Conservation (phyloP, 108 stramenopile genomes). For the Nannochloropsis granulata region DNA sequence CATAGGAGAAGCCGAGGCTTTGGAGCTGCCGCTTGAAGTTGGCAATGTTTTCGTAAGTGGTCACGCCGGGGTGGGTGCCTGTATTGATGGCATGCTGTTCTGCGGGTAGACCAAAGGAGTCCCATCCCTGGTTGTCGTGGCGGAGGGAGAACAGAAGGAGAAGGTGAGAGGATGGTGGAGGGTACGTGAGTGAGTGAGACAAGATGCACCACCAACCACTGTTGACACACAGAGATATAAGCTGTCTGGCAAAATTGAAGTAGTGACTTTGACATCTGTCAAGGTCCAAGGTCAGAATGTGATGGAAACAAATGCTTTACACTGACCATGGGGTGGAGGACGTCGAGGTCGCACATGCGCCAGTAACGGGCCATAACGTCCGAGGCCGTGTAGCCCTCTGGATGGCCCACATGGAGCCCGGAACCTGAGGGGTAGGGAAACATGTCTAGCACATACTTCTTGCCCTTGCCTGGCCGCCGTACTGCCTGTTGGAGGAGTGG, state of each 20-base stretch:
- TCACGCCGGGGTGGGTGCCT: conserved; percentile 81
- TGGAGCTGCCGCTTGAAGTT: conserved; percentile 86
- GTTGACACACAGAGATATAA: background rate
- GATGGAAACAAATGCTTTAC: no score
- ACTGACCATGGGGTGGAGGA: conserved; percentile 77
- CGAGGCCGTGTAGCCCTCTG: conserved; percentile 83
- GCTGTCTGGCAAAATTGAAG: background rate
- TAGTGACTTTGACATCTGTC: background rate
- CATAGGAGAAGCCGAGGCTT: conserved; percentile 87
- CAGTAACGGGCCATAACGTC: conserved; percentile 95
- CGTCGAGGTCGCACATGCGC: conserved; percentile 86
- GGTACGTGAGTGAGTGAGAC: background rate
- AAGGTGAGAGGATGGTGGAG: background rate
- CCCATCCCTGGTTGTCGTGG: conserved; percentile 56
- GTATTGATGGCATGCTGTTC: conserved; percentile 97
- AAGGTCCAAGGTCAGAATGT: no score
- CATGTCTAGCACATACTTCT: conserved; percentile 88
- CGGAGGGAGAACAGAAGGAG: background rate
- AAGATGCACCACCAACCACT: background rate
- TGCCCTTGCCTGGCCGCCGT: conserved; percentile 13
- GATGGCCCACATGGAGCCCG: conserved; percentile 91
- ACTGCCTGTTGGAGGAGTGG: background rate
- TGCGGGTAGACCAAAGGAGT: conserved; percentile 98
- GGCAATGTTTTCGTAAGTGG: conserved; percentile 78
- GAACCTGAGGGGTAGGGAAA: conserved; percentile 98